Evolutionary conservation across 1,284 basidiomycete species (phyloP).

Genomic region (Rhizoctonia solani): DNA sequence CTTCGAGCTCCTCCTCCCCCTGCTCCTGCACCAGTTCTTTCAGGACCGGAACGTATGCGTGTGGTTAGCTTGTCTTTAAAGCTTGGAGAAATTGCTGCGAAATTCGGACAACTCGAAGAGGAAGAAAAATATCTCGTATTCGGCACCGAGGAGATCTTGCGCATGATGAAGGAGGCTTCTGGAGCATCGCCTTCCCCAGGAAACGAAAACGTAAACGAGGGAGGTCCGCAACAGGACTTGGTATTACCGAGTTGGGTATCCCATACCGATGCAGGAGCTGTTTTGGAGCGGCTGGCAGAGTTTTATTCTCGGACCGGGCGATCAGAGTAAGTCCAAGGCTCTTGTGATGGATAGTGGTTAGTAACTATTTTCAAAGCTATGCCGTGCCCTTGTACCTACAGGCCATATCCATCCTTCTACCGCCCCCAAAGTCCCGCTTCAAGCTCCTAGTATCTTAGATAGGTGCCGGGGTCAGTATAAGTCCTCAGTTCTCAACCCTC

Average conservation of each 20-base stretch:
- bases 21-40: slow-evolving; percentile 40
- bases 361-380: slow-evolving; percentile 50
- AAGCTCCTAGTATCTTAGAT: slow-evolving; percentile 52
- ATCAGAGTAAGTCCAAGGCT: slow-evolving; percentile 56
- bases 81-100: slow-evolving; percentile 62
- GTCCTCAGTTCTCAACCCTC: neutral
- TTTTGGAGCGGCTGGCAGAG: slow-evolving; percentile 66
- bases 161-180: slow-evolving; percentile 41
- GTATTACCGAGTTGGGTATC: slow-evolving; percentile 64
- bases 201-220: neutral
- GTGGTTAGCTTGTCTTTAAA: slow-evolving; percentile 67
- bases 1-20: slow-evolving; percentile 43
- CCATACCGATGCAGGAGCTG: slow-evolving; percentile 65
- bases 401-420: slow-evolving; percentile 66
- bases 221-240: slow-evolving; percentile 38
- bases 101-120: slow-evolving; percentile 49
- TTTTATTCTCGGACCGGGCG: slow-evolving; percentile 65
- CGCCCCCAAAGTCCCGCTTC: slow-evolving; percentile 49
- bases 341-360: neutral
- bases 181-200: neutral
- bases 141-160: slow-evolving; percentile 65
- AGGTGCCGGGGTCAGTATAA: slow-evolving; percentile 63
- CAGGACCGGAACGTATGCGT: slow-evolving; percentile 58
- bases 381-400: slow-evolving; percentile 69
- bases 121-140: slow-evolving; percentile 64